Evolutionary conservation across 352 stramenopile genomes (phyloP).

Genomic region (Globisporangium sylvaticum): DNA sequence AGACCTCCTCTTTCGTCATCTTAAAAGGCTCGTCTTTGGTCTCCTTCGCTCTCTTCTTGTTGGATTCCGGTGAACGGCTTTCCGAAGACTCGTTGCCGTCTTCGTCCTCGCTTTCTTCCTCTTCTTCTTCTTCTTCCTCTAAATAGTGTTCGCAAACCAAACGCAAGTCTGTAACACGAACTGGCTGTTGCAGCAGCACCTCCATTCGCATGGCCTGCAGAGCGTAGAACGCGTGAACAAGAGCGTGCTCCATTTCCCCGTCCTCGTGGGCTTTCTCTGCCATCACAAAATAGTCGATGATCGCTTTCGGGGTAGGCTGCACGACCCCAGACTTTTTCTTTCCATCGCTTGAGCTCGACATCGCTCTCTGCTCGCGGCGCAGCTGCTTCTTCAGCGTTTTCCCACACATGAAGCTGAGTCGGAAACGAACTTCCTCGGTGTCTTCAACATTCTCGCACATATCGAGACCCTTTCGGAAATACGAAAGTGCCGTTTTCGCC

Average conservation of each 20-base stretch:
- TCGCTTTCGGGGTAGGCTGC: constrained; percentile 16
- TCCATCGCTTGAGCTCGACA: neutral
- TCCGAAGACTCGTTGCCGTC: constrained; percentile 6
- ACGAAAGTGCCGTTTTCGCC: constrained; percentile 23
- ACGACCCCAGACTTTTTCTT: neutral
- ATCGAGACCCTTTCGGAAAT: constrained; percentile 38
- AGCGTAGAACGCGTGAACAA: constrained; percentile 78
- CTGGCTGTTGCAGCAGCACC: constrained; percentile 30
- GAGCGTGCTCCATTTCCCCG: constrained; percentile 61
- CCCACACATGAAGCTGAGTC: constrained; percentile 69
- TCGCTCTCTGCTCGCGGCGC: constrained; percentile 3
- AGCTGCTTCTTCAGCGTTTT: constrained; percentile 65
- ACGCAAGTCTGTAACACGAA: constrained; percentile 24
- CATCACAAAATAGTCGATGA: constrained; percentile 47
- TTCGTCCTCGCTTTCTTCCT: constrained; percentile 19
- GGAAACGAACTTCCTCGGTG: constrained; percentile 54
- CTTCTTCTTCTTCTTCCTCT: constrained; percentile 36
- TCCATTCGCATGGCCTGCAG: constrained; percentile 62
- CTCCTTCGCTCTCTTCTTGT: constrained; percentile 2
- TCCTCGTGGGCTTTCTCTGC: constrained; percentile 55
- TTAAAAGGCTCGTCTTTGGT: constrained; percentile 13
- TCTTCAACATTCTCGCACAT: constrained; percentile 30
- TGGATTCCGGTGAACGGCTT: neutral
- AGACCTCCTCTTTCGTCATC: constrained; percentile 41
- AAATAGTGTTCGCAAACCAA: constrained; percentile 58